These are phyloP conservation scores for Stylonectria norvegica DNA, from an alignment of 2,329 filamentous ascomycete species.

Conservation along the genomic window DNA sequence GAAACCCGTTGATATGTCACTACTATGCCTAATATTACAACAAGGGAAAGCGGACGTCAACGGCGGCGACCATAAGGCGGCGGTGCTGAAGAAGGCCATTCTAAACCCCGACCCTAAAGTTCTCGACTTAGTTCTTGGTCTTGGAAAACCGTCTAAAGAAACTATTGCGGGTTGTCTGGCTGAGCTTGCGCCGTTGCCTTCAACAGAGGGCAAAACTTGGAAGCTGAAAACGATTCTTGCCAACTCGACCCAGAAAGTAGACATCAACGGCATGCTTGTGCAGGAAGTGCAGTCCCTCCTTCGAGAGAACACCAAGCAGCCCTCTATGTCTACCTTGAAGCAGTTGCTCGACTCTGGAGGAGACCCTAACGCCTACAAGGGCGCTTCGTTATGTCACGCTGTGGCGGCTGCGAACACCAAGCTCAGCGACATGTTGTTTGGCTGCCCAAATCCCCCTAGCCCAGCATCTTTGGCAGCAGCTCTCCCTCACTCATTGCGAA, in stretches of 20 bases:
- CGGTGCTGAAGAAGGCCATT: slow-evolving; percentile 40
- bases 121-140: slow-evolving; percentile 44
- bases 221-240: slow-evolving; percentile 49
- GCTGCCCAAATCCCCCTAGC: slow-evolving; percentile 33
- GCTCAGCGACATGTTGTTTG: slow-evolving; percentile 49
- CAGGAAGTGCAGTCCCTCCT: slow-evolving; percentile 49
- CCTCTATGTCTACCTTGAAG: slow-evolving; percentile 43
- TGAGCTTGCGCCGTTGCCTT: slow-evolving; percentile 41
- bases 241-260: slow-evolving; percentile 40
- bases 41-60: slow-evolving; percentile 54
- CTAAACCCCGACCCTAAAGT: slow-evolving; percentile 45
- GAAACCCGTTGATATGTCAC: slow-evolving; percentile 47
- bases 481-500: slow-evolving; percentile 51
- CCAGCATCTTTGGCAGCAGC: slow-evolving; percentile 45
- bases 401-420: slow-evolving; percentile 44
- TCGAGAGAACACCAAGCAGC: slow-evolving; percentile 34
- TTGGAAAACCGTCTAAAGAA: slow-evolving; percentile 43
- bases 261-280: slow-evolving; percentile 45
- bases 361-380: slow-evolving; percentile 52
- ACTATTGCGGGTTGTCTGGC: slow-evolving; percentile 44
- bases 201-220: slow-evolving; percentile 43
- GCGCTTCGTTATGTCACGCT: slow-evolving; percentile 48
- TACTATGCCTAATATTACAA: slow-evolving; percentile 48
- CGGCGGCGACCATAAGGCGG: slow-evolving; percentile 41
- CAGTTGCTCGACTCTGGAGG: slow-evolving; percentile 50